Base-by-base conservation (phyloP, 2,329 filamentous ascomycete species). In the Aureobasidium uvarum region DNA sequence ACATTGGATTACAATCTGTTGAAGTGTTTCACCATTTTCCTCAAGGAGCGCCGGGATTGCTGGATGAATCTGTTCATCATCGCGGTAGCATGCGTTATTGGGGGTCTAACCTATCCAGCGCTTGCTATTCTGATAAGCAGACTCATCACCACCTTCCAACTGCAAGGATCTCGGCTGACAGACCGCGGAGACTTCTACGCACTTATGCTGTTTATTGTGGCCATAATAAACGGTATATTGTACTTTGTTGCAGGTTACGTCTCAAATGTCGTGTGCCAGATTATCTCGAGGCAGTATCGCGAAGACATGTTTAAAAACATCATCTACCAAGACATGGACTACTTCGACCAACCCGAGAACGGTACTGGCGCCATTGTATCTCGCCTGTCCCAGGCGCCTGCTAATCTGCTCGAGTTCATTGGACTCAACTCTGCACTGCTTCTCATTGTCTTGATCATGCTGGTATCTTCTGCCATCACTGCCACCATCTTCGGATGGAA, bases 81-180 rank as follows among this genome's bases (percentile, higher is more conserved):
- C 54, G 90, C 96, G 70, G 86, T 82, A 46, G 86, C 85, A 3
- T 96, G 96, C 81, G 96, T 96, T 68, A 89, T 89, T 67, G 93
- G 92, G 75, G 89, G 87, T 67, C 28, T 45, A 91, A 89, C 62
- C 92, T 50, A 96, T 74, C 91, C 91, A 14, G 86, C 84, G 0
- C 84, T 88, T 72, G 84, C 89, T 68, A 85, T 97, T 69, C 89
- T 98, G 77, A 95, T 97, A 72, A 89, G 92, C 72, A 96, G 97
- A 77, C 85, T 92, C 66, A 93, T 98, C 75, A 85, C 86, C 67
- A 85, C 87, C 8, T 82, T 95, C 14, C 85, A 88, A 7, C 78
- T 88, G n/a, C 84, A 81, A 28, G 76, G 78, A 48, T 76, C 74
- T 36, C 77, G 86, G 65, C 81, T 95, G 62, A 85, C 88, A 69